Evolutionary conservation across 208 protist genomes (phyloP), one percentile per base, ranked within the genome.

Genomic region (Crithidia thermophila): DNA sequence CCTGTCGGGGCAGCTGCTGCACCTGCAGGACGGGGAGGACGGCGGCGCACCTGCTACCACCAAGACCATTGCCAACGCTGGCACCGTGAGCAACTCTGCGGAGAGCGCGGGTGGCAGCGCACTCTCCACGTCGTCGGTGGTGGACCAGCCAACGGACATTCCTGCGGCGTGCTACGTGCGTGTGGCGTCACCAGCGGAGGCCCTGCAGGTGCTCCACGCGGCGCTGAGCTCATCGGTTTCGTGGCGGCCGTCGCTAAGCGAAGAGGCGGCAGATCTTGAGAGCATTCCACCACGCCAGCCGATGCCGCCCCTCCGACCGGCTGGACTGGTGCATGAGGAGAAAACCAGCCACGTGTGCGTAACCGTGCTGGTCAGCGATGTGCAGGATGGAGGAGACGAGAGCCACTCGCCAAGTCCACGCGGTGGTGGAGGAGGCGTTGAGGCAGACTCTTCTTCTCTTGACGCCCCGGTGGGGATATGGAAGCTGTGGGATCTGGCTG

Each of bases 401-500:
- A n/a, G n/a, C n/a, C n/a, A n/a, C 39, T 43, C 39, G 16, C 39
- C 39, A 16, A 43, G n/a, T n/a, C n/a, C n/a, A n/a, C n/a, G n/a
- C n/a, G n/a, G n/a, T n/a, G n/a, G n/a, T n/a, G n/a, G n/a, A n/a
- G n/a, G n/a, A n/a, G n/a, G n/a, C n/a, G n/a, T n/a, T n/a, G n/a
- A n/a, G n/a, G n/a, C n/a, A n/a, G n/a, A n/a, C n/a, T n/a, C n/a
- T 4, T 4, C 3, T 18, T 39, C 40, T 0, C 23, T 27, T 3
- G 21, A 4, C 25, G n/a, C 60, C 2, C 27, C 49, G 3, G 66
- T 65, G 13, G 73, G 73, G 4, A 65, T 79, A 18, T 79, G 73
- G 73, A 67, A 69, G 47, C 34, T 79, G 57, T 79, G 73, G 73
- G 73, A 79, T 34, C 14, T 79, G 31, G 51, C 73, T 7, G 66